These are phyloP conservation scores for Candida sp. DNA, from an alignment of 1,139 yeast species.

Conservation along the genomic window DNA sequence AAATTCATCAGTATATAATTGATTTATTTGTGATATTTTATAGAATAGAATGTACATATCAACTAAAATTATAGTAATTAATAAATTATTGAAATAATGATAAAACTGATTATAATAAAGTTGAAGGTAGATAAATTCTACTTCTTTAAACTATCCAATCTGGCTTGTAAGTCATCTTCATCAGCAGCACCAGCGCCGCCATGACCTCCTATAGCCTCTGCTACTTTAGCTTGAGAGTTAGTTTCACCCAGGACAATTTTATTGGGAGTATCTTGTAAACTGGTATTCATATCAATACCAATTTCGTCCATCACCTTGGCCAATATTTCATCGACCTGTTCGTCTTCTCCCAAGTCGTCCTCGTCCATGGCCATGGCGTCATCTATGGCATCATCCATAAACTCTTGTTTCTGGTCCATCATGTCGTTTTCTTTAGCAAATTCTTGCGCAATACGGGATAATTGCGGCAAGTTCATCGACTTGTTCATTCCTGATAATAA, in stretches of 20 bases:
- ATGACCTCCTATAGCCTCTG: slow-evolving; percentile 38
- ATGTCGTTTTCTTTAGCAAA: slow-evolving; percentile 92
- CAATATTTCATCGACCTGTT: slow-evolving; percentile 91
- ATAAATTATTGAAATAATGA: no score
- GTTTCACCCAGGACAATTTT: slow-evolving; percentile 33
- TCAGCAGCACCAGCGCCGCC: slow-evolving; percentile 38
- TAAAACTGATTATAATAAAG: no score
- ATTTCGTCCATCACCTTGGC: slow-evolving; percentile 92
- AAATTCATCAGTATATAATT: neutral
- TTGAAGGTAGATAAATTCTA: no score
- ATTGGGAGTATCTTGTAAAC: slow-evolving; percentile 66
- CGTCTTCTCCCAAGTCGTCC: slow-evolving; percentile 64
- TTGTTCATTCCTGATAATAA: slow-evolving; percentile 83
- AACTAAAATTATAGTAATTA: no score
- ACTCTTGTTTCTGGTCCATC: slow-evolving; percentile 98
- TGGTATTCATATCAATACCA: slow-evolving; percentile 80
- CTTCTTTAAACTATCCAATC: slow-evolving; percentile 79
- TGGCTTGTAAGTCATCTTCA: slow-evolving; percentile 87
- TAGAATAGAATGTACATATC: no score
- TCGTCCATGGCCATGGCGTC: slow-evolving; percentile 90
- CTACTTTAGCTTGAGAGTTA: slow-evolving; percentile 33
- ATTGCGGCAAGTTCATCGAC: slow-evolving; percentile 86
- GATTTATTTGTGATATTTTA: no score
- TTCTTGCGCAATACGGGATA: slow-evolving; percentile 89
- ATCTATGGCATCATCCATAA: slow-evolving; percentile 98